Base-by-base conservation (phyloP, 2,329 filamentous ascomycete species). In the Aspergillus uvarum region DNA sequence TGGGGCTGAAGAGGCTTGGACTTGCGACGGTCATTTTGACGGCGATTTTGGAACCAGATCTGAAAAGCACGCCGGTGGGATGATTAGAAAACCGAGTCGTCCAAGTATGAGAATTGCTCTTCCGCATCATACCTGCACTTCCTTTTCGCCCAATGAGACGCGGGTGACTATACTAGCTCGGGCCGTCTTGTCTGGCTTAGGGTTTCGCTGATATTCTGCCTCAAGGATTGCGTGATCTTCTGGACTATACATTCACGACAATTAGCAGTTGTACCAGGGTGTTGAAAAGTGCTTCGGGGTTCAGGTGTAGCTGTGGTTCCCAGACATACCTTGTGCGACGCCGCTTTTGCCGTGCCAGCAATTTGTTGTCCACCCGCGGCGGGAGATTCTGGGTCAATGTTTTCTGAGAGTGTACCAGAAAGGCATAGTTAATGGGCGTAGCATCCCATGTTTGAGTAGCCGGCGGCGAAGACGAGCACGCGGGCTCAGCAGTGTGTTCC, bases 11-110 rank as follows among this genome's bases (percentile, higher is more conserved):
- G 83, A 51, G 93, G 92, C 67, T 91, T 89, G 58, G 91, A 92
- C 80, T 94, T 96, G 67, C 94, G 87, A 68, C 94, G 86, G 74
- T 96, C 91, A 76, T 96, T 96, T 76, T 98, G 94, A 66, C 94
- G 86, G 71, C 92, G 87, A 72, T 97, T 97, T 72, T 97, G 94
- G 78, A 97, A 97, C 94, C 94, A 98, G 69, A 97, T 96, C 94
- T 97, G 63, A 3, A 49, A 58, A 32, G n/a, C 49, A 42, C 44
- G 55, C 59, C 56, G 64, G 59, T 54, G 44, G 4, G 8, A 58
- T 59, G 51, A 35, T 55, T 63, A 51, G 32, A 16, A 44, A 47
- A 4, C 77, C 71, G 76, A 69, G 67, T 58, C 22, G 52, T 19
- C 66, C 16, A 19, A 42, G 67, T 62, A 61, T 50, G 58, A 64